Percentiles rank a stretch among this genome's conserved stretches.
Conservation (phyloP, 2,329 filamentous ascomycete species). For the Aquanectria penicillioides region DNA sequence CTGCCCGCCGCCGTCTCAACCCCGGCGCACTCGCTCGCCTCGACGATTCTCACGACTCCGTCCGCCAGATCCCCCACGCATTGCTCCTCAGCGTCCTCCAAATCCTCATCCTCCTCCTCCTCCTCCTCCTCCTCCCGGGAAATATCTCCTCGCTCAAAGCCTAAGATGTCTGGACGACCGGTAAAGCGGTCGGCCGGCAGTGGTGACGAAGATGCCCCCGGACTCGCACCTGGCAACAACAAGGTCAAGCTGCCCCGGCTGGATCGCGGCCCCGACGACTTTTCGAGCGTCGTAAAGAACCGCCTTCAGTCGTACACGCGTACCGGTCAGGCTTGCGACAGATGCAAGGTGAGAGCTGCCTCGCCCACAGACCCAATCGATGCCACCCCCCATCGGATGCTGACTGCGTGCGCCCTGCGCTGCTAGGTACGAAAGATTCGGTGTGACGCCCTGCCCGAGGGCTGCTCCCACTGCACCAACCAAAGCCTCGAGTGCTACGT, state of each 20-base stretch:
- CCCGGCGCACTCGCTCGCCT: conserved; percentile 10
- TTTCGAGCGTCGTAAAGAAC: conserved; percentile 65
- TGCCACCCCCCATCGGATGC: conserved; percentile 1
- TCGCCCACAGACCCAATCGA: conserved; percentile 8
- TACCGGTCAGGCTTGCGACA: conserved; percentile 88
- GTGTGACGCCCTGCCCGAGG: conserved; percentile 82
- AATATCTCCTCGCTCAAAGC: conserved; percentile 32
- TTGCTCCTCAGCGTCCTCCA: conserved; percentile 16
- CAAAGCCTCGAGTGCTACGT: conserved; percentile 83
- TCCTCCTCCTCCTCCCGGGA: conserved; percentile 28
- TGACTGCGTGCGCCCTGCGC: conserved; percentile 14
- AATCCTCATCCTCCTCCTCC: conserved; percentile 14
- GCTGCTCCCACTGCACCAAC: conserved; percentile 83
- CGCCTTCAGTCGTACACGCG: conserved; percentile 65
- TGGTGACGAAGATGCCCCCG: conserved; percentile 39
- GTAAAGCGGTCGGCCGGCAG: conserved; percentile 36
- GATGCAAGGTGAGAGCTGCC: conserved; percentile 79
- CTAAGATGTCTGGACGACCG: conserved; percentile 37
- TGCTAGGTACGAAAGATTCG: conserved; percentile 84
- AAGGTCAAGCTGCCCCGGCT: conserved; percentile 62
- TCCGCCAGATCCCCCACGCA: conserved; percentile 5
- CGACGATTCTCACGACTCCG: conserved; percentile 2
- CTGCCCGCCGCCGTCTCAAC: conserved; percentile 9
- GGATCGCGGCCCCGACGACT: conserved; percentile 60
- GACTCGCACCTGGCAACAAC: conserved; percentile 29